A percentile compares a stretch with the other conserved stretches of the same genome.
phyloP scores from a whole-genome alignment of 495 filamentous ascomycete species.

The Hamigera avellanea region DNA sequence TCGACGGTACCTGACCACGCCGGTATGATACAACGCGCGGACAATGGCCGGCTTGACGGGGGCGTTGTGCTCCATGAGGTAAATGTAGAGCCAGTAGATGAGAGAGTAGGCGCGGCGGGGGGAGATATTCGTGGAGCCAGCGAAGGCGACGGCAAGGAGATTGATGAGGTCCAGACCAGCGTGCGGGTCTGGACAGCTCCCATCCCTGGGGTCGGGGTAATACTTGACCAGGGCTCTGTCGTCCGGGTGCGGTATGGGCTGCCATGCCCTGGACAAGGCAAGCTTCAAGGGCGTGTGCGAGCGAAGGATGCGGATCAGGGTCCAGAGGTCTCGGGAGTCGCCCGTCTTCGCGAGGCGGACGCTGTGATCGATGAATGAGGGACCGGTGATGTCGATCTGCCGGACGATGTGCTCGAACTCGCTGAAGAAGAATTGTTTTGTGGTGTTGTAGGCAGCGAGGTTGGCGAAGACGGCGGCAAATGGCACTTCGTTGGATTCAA shows the following conservation, averaged over 20 bases:
- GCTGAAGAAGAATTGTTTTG: conserved; percentile 13
- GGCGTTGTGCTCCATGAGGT: conserved; percentile 21
- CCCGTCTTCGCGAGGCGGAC: conserved; percentile 22
- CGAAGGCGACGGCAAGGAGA: conserved; percentile 23
- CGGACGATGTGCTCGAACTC: conserved; percentile 21
- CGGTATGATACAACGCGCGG: conserved; percentile 36
- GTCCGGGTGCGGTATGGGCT: conserved; percentile 15
- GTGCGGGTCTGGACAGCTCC: conserved; percentile 22
- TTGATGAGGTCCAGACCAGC: conserved; percentile 27
- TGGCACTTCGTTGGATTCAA: conserved; percentile 19
- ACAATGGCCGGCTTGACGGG: conserved; percentile 28
- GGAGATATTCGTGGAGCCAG: conserved; percentile 18
- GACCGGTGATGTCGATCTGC: conserved; percentile 23
- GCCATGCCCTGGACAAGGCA: conserved; percentile 23
- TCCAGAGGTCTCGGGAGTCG: conserved; percentile 19
- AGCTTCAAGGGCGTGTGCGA: conserved; percentile 30
- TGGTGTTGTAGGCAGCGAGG: conserved; percentile 14
- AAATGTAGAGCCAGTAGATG: conserved; percentile 28
- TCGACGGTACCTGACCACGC: conserved; percentile 28
- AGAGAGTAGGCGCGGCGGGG: conserved; percentile 27
- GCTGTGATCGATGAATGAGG: conserved; percentile 15
- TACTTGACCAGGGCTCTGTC: conserved; percentile 21
- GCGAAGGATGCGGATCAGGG: conserved; percentile 23
- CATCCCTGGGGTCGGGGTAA: conserved; percentile 12
- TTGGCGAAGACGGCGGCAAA: conserved; percentile 22